These are phyloP conservation scores for Cicer yamashitae DNA, from an alignment of 306 rosid genomes.

Conservation along the genomic window DNA sequence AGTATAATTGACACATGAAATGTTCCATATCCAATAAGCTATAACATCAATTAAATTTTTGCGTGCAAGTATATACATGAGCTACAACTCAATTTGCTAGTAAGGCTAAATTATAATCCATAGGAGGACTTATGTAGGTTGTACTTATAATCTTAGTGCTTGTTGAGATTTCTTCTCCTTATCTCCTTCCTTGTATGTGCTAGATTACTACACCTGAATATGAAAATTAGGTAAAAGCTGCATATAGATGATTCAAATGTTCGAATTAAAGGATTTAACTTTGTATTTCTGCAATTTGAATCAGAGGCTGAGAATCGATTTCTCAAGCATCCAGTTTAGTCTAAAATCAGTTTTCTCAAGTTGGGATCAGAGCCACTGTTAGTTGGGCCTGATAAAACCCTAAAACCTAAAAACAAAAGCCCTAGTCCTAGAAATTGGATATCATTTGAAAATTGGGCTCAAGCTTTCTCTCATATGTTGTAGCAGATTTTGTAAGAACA, in stretches of 20 bases:
- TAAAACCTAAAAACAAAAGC: neutral
- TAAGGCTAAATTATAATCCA: neutral
- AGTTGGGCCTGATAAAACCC: neutral
- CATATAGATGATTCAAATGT: neutral
- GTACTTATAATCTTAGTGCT: too few relatives aligned
- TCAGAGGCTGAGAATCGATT: neutral
- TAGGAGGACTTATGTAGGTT: too few relatives aligned
- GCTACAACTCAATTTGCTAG: neutral
- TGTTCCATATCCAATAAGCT: neutral
- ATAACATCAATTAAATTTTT: neutral
- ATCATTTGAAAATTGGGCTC: neutral
- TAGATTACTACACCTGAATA: neutral
- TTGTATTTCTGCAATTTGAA: neutral
- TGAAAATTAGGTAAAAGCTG: neutral
- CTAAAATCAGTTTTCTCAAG: neutral
- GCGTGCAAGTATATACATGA: neutral
- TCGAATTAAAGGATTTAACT: neutral
- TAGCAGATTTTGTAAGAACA: neutral
- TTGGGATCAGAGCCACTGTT: neutral
- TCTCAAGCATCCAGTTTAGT: neutral
- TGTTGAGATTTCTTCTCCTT: neutral
- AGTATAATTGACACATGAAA: neutral
- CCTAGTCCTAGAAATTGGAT: neutral
- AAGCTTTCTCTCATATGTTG: neutral
- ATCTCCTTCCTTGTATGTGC: neutral